A percentile compares a stretch with the other conserved stretches of the same genome.
These are phyloP conservation scores for Epipyxis sp. DNA, from an alignment of 108 stramenopile species.

Conservation along the genomic window DNA sequence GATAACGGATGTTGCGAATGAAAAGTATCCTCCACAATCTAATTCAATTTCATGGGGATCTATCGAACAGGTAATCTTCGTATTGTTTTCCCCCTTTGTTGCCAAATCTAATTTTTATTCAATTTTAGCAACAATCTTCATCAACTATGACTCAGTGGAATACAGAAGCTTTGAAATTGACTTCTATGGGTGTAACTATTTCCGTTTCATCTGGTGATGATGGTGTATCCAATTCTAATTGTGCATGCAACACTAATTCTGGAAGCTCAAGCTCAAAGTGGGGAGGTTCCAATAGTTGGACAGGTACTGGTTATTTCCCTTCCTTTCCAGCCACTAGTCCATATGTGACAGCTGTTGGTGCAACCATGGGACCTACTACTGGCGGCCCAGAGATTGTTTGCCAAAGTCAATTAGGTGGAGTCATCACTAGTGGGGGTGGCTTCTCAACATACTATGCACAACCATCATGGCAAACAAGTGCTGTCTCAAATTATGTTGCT, in stretches of 20 bases:
- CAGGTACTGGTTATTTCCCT: constrained; percentile 13
- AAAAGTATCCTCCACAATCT: not conserved
- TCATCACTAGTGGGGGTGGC: constrained; percentile 29
- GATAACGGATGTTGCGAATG: not conserved
- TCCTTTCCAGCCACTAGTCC: constrained; percentile 29
- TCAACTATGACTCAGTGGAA: not conserved
- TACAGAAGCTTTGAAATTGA: not conserved
- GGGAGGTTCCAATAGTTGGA: not conserved
- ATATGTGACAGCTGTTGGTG: constrained; percentile 29
- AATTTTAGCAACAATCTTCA: not conserved
- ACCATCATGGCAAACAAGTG: not conserved
- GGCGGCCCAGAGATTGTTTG: not conserved
- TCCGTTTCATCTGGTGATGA: constrained; percentile 12
- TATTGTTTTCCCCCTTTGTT: not conserved
- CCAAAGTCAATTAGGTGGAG: not conserved
- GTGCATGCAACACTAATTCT: not conserved
- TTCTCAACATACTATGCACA: not conserved
- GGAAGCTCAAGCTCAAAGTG: not conserved
- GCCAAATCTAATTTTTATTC: no score
- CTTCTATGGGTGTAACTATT: constrained; percentile 13
- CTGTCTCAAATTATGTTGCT: not conserved
- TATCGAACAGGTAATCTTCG: not conserved
- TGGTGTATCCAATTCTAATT: not conserved
- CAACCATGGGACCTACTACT: not conserved
- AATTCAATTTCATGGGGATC: constrained; percentile 12